Evolutionary conservation across 441 rosid species (phyloP).

Genomic region (Populus hybrid): DNA sequence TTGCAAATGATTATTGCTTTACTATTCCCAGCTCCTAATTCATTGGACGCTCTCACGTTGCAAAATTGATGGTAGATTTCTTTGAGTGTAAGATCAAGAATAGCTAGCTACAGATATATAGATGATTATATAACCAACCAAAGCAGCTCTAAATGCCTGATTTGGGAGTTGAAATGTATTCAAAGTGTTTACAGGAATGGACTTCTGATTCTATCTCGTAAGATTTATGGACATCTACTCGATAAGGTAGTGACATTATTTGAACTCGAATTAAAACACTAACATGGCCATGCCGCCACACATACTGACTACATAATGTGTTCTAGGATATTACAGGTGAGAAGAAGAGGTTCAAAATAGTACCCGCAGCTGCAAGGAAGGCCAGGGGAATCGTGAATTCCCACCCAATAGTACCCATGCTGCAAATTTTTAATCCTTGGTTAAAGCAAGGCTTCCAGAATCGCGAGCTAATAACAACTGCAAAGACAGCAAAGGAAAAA

Average conservation of each 20-base stretch:
- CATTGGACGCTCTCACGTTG: slow-evolving; percentile 42
- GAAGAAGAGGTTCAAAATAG: neutral
- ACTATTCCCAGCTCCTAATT: slow-evolving; percentile 48
- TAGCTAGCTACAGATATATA: too few species aligned
- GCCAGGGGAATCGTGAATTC: slow-evolving; percentile 14
- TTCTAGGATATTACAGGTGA: neutral
- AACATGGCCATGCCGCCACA: neutral
- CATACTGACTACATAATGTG: too few species aligned
- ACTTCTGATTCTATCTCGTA: too few species aligned
- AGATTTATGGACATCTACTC: too few species aligned
- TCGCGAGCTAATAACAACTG: neutral
- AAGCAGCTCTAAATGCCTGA: too few species aligned
- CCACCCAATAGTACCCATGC: slow-evolving; percentile 73
- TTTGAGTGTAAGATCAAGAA: too few species aligned
- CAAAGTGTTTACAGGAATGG: too few species aligned
- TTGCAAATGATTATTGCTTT: slow-evolving; percentile 51
- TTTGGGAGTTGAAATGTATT: too few species aligned
- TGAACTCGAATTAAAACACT: neutral
- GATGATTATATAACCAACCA: too few species aligned
- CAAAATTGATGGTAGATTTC: neutral
- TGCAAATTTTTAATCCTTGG: slow-evolving; percentile 15
- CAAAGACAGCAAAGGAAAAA: neutral
- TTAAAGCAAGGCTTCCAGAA: neutral
- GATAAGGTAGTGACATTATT: too few species aligned
- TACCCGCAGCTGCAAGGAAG: slow-evolving; percentile 20